Conservation (phyloP, 2,329 filamentous ascomycete genomes). For the Epichloe sibirici region DNA sequence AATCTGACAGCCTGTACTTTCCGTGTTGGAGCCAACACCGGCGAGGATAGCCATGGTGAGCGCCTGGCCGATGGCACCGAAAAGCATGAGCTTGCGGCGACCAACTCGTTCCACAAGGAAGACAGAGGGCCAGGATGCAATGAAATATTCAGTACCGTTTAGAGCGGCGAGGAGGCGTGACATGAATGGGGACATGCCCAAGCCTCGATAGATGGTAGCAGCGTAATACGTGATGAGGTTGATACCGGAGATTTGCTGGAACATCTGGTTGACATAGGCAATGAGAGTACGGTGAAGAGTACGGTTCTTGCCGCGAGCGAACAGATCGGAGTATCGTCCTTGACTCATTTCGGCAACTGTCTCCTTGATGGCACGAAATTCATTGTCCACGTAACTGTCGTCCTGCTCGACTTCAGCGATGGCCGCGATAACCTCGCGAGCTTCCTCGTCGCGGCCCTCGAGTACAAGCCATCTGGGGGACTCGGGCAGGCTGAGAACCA, state of each 20-base stretch:
- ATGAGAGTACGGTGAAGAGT: slow-evolving; percentile 46
- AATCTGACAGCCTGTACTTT: slow-evolving; percentile 38
- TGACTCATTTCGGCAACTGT: slow-evolving; percentile 59
- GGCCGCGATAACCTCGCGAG: slow-evolving; percentile 33
- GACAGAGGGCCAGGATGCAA: slow-evolving; percentile 49
- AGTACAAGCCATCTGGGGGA: slow-evolving; percentile 37
- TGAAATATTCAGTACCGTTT: slow-evolving; percentile 38
- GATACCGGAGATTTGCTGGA: slow-evolving; percentile 53
- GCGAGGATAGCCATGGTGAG: slow-evolving; percentile 51
- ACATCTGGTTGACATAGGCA: slow-evolving; percentile 49
- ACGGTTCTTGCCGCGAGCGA: slow-evolving; percentile 45
- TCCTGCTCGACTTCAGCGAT: slow-evolving; percentile 42
- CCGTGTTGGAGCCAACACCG: slow-evolving; percentile 39
- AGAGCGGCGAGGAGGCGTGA: slow-evolving; percentile 43
- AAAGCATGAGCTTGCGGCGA: slow-evolving; percentile 59
- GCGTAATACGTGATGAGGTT: slow-evolving; percentile 54
- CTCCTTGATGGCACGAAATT: slow-evolving; percentile 49
- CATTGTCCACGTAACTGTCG: slow-evolving; percentile 44
- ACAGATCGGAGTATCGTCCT: slow-evolving; percentile 45
- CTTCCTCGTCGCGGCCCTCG: slow-evolving; percentile 35
- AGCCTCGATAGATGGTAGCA: slow-evolving; percentile 43
- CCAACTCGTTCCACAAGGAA: slow-evolving; percentile 55
- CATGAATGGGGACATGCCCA: slow-evolving; percentile 40
- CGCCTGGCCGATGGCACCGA: slow-evolving; percentile 52
- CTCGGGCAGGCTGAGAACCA: slow-evolving; percentile 42